A percentile compares a stretch with the other conserved stretches of the same genome.
Evolutionary conservation across 805 yeast species (phyloP).

Genomic region (Kazachstania martiniae): DNA sequence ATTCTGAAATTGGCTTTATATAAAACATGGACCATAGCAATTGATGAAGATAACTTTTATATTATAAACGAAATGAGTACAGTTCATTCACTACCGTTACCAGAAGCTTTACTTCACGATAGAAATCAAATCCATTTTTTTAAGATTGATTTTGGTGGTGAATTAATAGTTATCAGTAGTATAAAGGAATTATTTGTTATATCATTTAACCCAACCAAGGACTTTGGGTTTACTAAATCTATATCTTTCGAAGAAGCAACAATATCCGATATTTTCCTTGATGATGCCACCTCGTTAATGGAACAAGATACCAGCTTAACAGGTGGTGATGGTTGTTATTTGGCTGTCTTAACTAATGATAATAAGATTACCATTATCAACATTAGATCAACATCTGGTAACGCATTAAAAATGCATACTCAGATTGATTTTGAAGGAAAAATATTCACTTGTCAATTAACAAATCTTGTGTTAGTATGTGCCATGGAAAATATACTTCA

Average conservation of each 20-base stretch:
- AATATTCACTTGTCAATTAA: conserved; percentile 20
- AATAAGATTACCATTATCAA: conserved; percentile 18
- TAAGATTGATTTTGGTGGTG: conserved; percentile 27
- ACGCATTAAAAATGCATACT: conserved; percentile 10
- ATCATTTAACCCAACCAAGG: conserved; percentile 15
- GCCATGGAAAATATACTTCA: conserved; percentile 22
- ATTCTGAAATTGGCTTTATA: conserved; percentile 15
- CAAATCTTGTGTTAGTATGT: conserved; percentile 21
- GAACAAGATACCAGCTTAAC: conserved; percentile 18
- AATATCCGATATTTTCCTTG: conserved; percentile 18
- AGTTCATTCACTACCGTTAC: conserved; percentile 11
- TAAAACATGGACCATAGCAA: conserved; percentile 16
- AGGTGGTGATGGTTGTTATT: conserved; percentile 27
- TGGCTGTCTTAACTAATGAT: conserved; percentile 17
- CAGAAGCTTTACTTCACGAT: conserved; percentile 1
- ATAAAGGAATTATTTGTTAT: conserved; percentile 11
- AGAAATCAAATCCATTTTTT: conserved; percentile 11
- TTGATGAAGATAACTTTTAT: conserved; percentile 17
- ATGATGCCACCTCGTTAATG: conserved; percentile 19
- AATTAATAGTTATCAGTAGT: conserved; percentile 15
- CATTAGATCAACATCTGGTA: conserved; percentile 15
- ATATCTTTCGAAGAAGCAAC: conserved; percentile 4
- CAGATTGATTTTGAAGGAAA: conserved; percentile 14
- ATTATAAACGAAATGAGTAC: conserved; percentile 17
- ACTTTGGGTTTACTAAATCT: conserved; percentile 14